Percentiles rank a stretch among this genome's conserved stretches.
phyloP scores from a whole-genome alignment of 2,329 filamentous ascomycete genomes.

The Botrytis fragariae region DNA sequence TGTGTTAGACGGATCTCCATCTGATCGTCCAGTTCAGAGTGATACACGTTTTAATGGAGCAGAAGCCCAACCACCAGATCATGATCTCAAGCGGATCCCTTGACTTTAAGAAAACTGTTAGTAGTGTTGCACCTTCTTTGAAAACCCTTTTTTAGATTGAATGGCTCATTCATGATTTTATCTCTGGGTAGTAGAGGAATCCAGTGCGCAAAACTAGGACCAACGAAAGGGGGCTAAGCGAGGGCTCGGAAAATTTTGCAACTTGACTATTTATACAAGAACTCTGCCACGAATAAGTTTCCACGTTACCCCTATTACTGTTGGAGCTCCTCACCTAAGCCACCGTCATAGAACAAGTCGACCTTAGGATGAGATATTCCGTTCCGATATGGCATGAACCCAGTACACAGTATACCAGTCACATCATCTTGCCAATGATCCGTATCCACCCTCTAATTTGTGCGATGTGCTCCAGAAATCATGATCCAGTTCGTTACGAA shows the following conservation, averaged over 20 bases:
- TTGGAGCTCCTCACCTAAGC: neutral
- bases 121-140: no score
- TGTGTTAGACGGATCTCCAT: conserved; percentile 16
- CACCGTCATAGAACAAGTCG: neutral
- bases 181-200: no score
- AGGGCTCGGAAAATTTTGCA: neutral
- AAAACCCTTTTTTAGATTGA: accelerated
- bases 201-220: no score
- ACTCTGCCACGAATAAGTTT: neutral
- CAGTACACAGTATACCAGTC: neutral
- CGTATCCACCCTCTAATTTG: neutral
- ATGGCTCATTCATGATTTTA: neutral
- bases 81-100: neutral
- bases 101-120: neutral
- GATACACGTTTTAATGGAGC: neutral
- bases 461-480: neutral
- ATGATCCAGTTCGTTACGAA: neutral
- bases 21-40: conserved; percentile 8
- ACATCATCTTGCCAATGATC: neutral
- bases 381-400: no score
- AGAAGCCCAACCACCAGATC: neutral
- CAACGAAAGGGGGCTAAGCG: no score
- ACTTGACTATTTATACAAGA: neutral
- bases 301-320: neutral
- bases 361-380: no score